These are phyloP conservation scores for Hyphodiscus hymeniophilus DNA, from an alignment of 495 filamentous ascomycete genomes.

Conservation along the genomic window DNA sequence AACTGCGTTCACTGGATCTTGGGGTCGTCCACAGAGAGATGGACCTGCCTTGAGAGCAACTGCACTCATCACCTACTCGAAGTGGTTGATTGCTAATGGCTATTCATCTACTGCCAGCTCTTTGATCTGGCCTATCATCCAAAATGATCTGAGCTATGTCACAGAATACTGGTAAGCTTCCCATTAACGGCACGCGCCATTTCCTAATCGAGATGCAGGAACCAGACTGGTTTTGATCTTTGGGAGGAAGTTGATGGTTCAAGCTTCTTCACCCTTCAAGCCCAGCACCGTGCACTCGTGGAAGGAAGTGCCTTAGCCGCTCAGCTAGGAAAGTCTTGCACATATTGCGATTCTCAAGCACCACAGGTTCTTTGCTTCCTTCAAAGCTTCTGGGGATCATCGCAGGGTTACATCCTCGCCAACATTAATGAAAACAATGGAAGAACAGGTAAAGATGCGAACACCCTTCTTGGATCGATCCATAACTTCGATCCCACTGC, in stretches of 20 bases:
- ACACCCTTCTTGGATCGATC: constrained; percentile 38
- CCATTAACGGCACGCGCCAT: neutral
- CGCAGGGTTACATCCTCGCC: constrained; percentile 31
- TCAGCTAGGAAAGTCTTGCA: constrained; percentile 29
- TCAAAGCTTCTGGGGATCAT: constrained; percentile 36
- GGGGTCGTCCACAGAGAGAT: constrained; percentile 58
- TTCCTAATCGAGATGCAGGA: constrained; percentile 26
- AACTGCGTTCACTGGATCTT: constrained; percentile 43
- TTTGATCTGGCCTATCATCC: constrained; percentile 45
- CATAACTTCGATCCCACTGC: constrained; percentile 39
- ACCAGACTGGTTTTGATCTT: constrained; percentile 37
- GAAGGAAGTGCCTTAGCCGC: constrained; percentile 25
- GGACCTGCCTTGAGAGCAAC: constrained; percentile 46
- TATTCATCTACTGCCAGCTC: constrained; percentile 26
- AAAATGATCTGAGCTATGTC: constrained; percentile 52
- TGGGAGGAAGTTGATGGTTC: constrained; percentile 48
- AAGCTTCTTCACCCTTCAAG: constrained; percentile 53
- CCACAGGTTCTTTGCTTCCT: constrained; percentile 43
- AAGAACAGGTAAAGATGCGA: constrained; percentile 39
- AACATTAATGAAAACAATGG: constrained; percentile 33
- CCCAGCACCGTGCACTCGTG: constrained; percentile 37
- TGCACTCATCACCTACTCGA: constrained; percentile 36
- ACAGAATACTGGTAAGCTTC: constrained; percentile 53
- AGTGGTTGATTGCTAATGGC: constrained; percentile 27
- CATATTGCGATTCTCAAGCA: constrained; percentile 35